These are phyloP conservation scores for Metschnikowia proteae DNA, from an alignment of 805 yeast genomes.

Conservation along the genomic window DNA sequence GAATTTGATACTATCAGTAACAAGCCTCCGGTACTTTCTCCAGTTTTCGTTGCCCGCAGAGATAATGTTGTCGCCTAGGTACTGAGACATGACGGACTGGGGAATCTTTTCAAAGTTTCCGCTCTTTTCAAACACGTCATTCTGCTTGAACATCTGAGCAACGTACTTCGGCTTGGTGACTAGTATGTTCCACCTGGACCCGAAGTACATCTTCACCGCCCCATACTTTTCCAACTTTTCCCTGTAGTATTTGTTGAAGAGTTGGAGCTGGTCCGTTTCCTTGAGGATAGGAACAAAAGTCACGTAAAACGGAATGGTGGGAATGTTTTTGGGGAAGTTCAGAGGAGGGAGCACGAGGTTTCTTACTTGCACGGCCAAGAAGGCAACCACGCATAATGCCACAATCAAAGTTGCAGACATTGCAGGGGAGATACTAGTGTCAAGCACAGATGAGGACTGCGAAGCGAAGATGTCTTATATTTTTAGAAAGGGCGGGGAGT, in stretches of 20 bases:
- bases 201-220: slow-evolving; percentile 57
- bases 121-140: slow-evolving; percentile 50
- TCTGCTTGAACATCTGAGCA: slow-evolving; percentile 45
- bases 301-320: slow-evolving; percentile 61
- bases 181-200: slow-evolving; percentile 57
- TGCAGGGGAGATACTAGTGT: neutral
- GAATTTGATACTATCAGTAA: slow-evolving; percentile 48
- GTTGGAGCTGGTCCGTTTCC: slow-evolving; percentile 45
- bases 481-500: neutral
- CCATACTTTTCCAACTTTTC: slow-evolving; percentile 49
- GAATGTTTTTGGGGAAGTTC: slow-evolving; percentile 50
- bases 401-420: neutral
- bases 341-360: slow-evolving; percentile 43
- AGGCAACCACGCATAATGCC: neutral
- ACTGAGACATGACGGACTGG: slow-evolving; percentile 48
- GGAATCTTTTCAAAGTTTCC: slow-evolving; percentile 61
- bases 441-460: neutral
- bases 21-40: slow-evolving; percentile 44
- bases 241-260: slow-evolving; percentile 41
- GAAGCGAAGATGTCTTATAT: neutral
- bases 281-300: slow-evolving; percentile 45
- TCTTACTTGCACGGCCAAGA: slow-evolving; percentile 7
- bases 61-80: slow-evolving; percentile 59
- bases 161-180: slow-evolving; percentile 48
- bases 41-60: slow-evolving; percentile 55